Evolutionary conservation across 2,329 filamentous ascomycete species (phyloP).

Genomic region (Trichoderma citrinoviride): DNA sequence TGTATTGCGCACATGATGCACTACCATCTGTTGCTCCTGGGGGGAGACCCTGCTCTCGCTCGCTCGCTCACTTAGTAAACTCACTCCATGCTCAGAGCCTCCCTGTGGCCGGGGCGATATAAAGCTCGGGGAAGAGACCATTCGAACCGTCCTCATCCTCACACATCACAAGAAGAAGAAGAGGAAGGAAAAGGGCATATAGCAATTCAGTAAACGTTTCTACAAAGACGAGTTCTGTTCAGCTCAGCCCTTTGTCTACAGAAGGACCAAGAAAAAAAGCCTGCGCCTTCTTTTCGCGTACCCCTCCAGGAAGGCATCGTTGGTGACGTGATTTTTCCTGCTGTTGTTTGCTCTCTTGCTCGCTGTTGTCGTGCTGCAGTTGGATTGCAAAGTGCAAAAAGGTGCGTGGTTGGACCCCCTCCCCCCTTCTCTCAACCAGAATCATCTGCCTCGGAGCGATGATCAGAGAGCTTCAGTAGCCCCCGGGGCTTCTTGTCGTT

Average conservation of each 20-base stretch:
- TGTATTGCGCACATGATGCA: constrained; percentile 9
- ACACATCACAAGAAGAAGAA: background rate
- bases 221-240: background rate
- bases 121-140: background rate
- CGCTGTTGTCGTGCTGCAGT: background rate
- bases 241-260: background rate
- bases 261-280: background rate
- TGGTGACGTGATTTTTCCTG: background rate
- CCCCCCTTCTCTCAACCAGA: too few species aligned
- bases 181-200: background rate
- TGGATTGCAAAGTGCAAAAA: background rate
- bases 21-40: background rate
- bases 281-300: background rate
- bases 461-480: background rate
- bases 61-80: background rate
- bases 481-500: background rate
- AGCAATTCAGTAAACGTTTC: background rate
- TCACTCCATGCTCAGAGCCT: background rate
- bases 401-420: background rate
- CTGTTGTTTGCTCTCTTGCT: background rate
- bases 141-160: background rate
- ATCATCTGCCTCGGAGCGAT: background rate
- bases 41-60: background rate
- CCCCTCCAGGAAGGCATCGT: background rate
- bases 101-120: background rate